Evolutionary conservation across 2,329 filamentous ascomycete genomes (phyloP), one percentile per base, ranked within the genome.

Genomic region (Blastomyces gilchristii): DNA sequence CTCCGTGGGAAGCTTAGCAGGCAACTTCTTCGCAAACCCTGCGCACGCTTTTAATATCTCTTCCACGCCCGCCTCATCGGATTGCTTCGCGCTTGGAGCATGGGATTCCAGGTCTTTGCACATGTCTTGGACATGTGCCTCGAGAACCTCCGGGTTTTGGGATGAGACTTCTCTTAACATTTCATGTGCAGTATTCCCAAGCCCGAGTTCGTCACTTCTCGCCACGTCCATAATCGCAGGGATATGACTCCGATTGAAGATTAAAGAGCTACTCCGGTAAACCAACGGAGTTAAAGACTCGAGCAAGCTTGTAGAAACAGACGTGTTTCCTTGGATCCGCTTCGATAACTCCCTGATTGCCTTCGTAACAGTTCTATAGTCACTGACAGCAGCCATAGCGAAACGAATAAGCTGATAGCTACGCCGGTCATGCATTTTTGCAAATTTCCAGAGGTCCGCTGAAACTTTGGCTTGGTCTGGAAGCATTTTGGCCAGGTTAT

Each of bases 231-330:
- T 90, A 66, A 97, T 93, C 0, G 90, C 87, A 2, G 92, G 86
- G 22, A 99, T 86, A 72, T 99, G 92, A 72, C 93, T 97, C 71
- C 90, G 87, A 77, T 97, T 99, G 78, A 95, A 97, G 67, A 96
- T 84, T 66, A 99, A 82, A 63, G 90, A 87, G 43, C 90, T 88
- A 62, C 87, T 87, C 53, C 91, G 86, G 72, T 96, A 96, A 4
- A 97, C 79, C 18, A 99, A 80, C 5, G 91, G 89, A 6, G 87
- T 84, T 34, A 99, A 74, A 0, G 91, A 95, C 45, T 96, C 90
- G 3, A 95, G 78, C 57, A 94, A 81, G 37, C 80, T 79, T n/a
- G 75, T 70, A n/a, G 79, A 74, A 16, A 65, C 60, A 14, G 66
- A 84, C 75, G 62, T 83, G 82, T 56, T 87, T 80, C 84, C 82